Conservation (phyloP, 73 alveolate species). For the Paramecium sonneborni region DNA sequence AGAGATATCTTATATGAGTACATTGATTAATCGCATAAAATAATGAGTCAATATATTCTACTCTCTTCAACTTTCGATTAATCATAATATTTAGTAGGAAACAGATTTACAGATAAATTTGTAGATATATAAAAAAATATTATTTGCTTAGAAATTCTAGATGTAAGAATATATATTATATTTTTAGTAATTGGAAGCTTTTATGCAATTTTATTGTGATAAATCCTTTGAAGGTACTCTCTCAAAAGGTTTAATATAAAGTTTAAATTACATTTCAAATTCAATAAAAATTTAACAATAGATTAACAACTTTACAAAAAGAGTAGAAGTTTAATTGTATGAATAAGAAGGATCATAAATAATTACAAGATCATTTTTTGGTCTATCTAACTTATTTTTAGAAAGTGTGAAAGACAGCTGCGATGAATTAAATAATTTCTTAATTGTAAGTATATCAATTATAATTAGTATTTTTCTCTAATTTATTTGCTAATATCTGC, state of each 20-base stretch:
- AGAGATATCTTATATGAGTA: neutral
- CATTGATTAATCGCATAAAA: neutral
- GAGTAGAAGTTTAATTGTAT: neutral
- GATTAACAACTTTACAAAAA: conserved; percentile 19
- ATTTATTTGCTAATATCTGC: neutral
- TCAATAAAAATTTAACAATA: neutral
- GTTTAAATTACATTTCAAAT: neutral
- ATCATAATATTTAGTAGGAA: neutral
- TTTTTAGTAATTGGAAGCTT: neutral
- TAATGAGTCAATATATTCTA: neutral
- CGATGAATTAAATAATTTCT: neutral
- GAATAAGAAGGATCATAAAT: neutral
- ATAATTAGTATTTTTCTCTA: neutral
- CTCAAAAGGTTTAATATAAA: neutral
- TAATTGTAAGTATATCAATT: neutral
- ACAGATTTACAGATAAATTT: neutral
- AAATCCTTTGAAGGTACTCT: neutral
- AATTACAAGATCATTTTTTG: neutral
- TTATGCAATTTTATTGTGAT: neutral
- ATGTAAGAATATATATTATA: neutral
- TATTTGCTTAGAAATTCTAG: neutral
- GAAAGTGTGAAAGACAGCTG: neutral
- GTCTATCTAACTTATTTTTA: neutral
- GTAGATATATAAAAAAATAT: neutral
- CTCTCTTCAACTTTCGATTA: neutral